Conservation (phyloP, 2,329 filamentous ascomycete species). For the Xylariaceae sp. region DNA sequence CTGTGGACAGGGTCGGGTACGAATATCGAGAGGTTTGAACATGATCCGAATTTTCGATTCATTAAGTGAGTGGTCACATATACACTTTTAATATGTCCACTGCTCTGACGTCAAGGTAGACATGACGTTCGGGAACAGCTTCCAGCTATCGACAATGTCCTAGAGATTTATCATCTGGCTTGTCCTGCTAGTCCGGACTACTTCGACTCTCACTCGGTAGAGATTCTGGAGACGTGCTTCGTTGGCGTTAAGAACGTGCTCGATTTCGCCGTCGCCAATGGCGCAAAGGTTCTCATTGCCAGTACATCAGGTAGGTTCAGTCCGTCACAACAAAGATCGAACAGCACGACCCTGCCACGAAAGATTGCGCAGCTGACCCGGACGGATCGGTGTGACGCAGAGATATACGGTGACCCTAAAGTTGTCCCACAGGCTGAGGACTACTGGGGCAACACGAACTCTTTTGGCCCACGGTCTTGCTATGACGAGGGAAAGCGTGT, state of each 20-base stretch:
- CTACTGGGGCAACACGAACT: constrained; percentile 40
- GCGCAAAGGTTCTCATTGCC: not conserved
- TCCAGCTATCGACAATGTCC: no score
- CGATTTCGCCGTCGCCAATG: not conserved
- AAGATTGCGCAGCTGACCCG: no score
- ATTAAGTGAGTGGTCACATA: no score
- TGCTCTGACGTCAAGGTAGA: no score
- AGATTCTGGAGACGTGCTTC: not conserved
- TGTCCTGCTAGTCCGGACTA: constrained; percentile 6
- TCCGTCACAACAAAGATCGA: not conserved
- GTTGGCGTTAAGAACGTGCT: not conserved
- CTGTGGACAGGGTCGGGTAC: no score
- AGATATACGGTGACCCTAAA: constrained; percentile 7
- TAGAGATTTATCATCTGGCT: constrained; percentile 6
- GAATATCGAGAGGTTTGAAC: no score
- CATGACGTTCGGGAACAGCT: no score
- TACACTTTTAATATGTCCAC: no score
- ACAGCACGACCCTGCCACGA: not conserved
- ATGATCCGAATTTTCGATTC: no score
- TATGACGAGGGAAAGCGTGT: constrained; percentile 41
- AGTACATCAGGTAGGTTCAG: not conserved
- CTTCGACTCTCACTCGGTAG: not conserved
- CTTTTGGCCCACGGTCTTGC: constrained; percentile 37
- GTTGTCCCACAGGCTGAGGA: constrained; percentile 17
- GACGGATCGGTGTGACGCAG: no score